phyloP scores from a whole-genome alignment of 139 green algal species.

The Mesotaenium endlicherianum region DNA sequence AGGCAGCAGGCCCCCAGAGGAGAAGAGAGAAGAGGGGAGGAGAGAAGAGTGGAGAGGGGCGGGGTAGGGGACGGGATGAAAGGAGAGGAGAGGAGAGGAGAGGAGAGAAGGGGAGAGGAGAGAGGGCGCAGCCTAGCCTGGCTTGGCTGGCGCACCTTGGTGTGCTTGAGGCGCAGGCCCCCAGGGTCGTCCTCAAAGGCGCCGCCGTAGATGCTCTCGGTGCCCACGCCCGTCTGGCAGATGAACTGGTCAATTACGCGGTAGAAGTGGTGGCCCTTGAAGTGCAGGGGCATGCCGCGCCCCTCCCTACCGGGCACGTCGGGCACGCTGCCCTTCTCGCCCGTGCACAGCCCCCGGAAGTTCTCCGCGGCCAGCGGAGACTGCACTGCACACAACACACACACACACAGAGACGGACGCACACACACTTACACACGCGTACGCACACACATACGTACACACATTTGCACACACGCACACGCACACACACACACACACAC shows the following conservation, averaged over 20 bases:
- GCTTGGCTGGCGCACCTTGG: neutral
- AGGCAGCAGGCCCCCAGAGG: neutral
- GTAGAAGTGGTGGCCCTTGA: slow-evolving; percentile 56
- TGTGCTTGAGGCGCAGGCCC: slow-evolving; percentile 22
- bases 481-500: no score
- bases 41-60: neutral
- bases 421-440: no score
- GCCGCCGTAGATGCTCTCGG: slow-evolving; percentile 76
- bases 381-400: neutral
- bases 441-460: neutral
- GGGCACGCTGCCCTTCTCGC: slow-evolving; percentile 47
- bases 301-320: slow-evolving; percentile 55
- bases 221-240: slow-evolving; percentile 46
- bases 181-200: slow-evolving; percentile 54
- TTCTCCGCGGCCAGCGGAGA: slow-evolving; percentile 61
- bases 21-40: neutral
- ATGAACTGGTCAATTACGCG: slow-evolving; percentile 59
- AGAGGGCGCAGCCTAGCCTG: neutral
- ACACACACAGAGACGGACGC: slow-evolving; percentile 7
- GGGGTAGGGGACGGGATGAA: neutral
- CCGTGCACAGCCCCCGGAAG: slow-evolving; percentile 62
- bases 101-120: slow-evolving; percentile 5
- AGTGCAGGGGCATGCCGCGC: slow-evolving; percentile 72
- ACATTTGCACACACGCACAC: neutral
- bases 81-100: neutral